Percentiles rank a stretch among this genome's conserved stretches.
Conservation (phyloP, 192 early-diverging fungal genomes). For the Backusella sp. region DNA sequence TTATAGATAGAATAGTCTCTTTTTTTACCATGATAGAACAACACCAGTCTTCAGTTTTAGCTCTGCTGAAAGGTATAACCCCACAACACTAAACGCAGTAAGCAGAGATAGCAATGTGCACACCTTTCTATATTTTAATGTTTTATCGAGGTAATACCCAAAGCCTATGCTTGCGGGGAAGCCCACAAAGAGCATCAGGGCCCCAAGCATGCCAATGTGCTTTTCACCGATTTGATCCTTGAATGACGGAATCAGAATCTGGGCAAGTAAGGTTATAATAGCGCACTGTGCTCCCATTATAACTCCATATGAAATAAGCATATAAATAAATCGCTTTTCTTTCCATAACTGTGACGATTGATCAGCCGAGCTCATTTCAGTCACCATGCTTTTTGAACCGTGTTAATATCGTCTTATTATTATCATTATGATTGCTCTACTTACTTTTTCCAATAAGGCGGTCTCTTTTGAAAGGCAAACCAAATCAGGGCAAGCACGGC, state of each 20-base stretch:
- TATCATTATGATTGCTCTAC: no score
- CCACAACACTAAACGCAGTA: constrained; percentile 19
- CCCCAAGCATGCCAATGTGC: constrained; percentile 34
- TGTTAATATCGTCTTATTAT: neutral
- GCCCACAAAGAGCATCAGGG: constrained; percentile 32
- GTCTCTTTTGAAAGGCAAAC: constrained; percentile 18
- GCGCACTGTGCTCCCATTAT: constrained; percentile 41
- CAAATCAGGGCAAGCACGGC: constrained; percentile 18
- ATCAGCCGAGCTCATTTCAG: constrained; percentile 12
- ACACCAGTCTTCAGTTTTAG: constrained; percentile 10
- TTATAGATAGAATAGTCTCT: neutral
- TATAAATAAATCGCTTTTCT: constrained; percentile 27
- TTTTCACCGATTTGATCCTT: constrained; percentile 20
- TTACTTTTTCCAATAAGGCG: constrained; percentile 11
- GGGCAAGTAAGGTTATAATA: constrained; percentile 39
- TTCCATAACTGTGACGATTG: constrained; percentile 18
- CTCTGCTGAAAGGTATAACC: constrained; percentile 22
- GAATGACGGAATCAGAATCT: constrained; percentile 40
- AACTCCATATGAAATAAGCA: constrained; percentile 35
- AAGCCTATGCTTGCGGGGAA: constrained; percentile 33
- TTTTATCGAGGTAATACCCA: constrained; percentile 35
- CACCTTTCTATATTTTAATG: constrained; percentile 22
- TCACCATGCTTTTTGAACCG: neutral
- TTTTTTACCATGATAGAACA: constrained; percentile 33
- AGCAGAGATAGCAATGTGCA: constrained; percentile 29